Evolutionary conservation across 306 rosid species (phyloP), one percentile per base, ranked within the genome.

Genomic region (Pyrus bretschneideri): DNA sequence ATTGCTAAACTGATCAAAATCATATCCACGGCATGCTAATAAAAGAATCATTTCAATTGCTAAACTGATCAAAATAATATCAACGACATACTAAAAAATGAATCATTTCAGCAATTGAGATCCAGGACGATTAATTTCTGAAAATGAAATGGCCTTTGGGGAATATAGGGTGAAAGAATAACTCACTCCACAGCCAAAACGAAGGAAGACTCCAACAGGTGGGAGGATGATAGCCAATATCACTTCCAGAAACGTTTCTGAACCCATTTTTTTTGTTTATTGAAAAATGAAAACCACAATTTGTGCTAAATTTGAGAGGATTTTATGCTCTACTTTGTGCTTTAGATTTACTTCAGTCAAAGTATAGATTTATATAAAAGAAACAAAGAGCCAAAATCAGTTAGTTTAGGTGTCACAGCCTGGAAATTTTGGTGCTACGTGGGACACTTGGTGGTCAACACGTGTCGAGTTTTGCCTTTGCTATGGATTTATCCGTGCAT

Each of bases 151-250:
- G 51, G 19, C 19, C 46, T 22, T 31, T 6, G 40, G 15, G 52
- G 51, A 19, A 22, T 0, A 4, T 11, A 22, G 13, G 21, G n/a
- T 6, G 15, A 38, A 51, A 52, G n/a, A 64, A 33, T 2, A 13
- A 14, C 58, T 55, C 83, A 91, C 93, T 33, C 83, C 91, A 65
- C 84, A 87, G 74, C 91, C 93, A 75, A 82, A 88, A 70, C 93
- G 88, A 59, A 91, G 93, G 82, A 89, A 87, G 59, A 89, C 93
- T 12, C 93, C 96, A 62, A 91, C 83, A n/a, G 91, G 96, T 12
- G 96, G 93, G 22, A 91, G 72, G 19, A 91, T 4, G 25, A 91
- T 82, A 67, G 93, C 96, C 40, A 91, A 42, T 62, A 88, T 64
- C 9, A 87, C 81, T 83, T 91, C 91, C 3, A 91, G 23, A 79